Evolutionary conservation across 352 stramenopile species (phyloP).

Genomic region (Globisporangium sylvaticum): DNA sequence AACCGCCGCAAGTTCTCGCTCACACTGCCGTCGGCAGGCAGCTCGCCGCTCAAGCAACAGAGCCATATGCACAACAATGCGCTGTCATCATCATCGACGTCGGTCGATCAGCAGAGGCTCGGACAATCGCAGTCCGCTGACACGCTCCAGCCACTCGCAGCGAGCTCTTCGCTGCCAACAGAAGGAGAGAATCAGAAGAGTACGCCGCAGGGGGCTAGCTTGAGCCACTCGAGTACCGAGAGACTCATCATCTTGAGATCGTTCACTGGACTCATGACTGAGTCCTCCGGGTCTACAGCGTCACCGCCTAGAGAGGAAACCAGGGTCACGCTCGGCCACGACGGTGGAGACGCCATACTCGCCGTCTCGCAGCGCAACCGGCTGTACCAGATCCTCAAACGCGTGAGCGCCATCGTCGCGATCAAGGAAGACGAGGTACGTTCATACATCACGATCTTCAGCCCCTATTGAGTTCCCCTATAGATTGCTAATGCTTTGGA

Average conservation of each 20-base stretch:
- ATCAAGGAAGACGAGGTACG: constrained; percentile 60
- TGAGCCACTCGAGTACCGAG: constrained; percentile 8
- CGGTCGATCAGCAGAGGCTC: neutral
- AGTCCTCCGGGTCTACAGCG: neutral
- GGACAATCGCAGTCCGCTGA: constrained; percentile 4
- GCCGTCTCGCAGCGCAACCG: constrained; percentile 48
- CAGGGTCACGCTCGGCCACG: constrained; percentile 48
- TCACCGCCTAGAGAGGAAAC: constrained; percentile 38
- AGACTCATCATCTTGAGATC: constrained; percentile 3
- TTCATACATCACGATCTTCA: neutral
- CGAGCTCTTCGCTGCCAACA: neutral
- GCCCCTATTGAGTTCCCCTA: too few relatives aligned
- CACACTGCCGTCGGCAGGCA: neutral
- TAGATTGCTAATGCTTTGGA: too few relatives aligned
- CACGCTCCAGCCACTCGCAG: neutral
- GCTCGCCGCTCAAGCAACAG: neutral
- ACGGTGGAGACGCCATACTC: constrained; percentile 31
- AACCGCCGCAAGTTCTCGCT: constrained; percentile 10
- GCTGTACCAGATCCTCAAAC: constrained; percentile 67
- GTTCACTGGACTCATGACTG: neutral
- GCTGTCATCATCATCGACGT: neutral
- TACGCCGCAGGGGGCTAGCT: neutral
- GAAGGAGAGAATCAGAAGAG: neutral
- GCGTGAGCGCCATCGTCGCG: constrained; percentile 35
- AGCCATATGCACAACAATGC: neutral